Conservation (phyloP, 257 asterid species). For the Solanum bulbocastanum region DNA sequence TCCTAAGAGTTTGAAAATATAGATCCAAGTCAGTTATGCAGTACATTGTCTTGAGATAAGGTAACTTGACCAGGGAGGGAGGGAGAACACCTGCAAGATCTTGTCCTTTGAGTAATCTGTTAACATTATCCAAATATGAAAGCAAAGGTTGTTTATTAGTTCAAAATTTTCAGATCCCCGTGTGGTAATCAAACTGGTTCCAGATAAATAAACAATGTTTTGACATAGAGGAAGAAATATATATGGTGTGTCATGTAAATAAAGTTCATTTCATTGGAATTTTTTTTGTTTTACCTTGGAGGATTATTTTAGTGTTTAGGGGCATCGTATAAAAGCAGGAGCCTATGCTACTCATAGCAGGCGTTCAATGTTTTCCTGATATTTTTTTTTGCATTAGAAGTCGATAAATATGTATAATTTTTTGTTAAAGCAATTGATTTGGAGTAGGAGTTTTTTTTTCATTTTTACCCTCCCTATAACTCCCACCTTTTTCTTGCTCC, state of each 20-base stretch:
- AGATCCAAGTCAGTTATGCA: not conserved
- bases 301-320: not conserved
- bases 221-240: not conserved
- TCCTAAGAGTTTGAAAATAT: not conserved
- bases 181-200: not conserved
- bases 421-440: not conserved
- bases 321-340: not conserved
- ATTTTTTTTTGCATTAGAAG: not conserved
- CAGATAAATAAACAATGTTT: not conserved
- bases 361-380: not conserved
- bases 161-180: not conserved
- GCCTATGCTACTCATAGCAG: not conserved
- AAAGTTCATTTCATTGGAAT: not conserved
- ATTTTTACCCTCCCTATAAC: not conserved
- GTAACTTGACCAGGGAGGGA: slow-evolving; percentile 35
- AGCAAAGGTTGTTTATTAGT: not conserved
- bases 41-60: slow-evolving; percentile 46
- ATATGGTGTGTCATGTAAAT: not conserved
- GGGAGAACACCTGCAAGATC: slow-evolving; percentile 49
- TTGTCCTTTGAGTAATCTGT: slow-evolving; percentile 43
- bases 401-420: not conserved
- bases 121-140: not conserved
- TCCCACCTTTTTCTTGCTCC: too few relatives aligned
- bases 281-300: not conserved
- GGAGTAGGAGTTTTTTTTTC: too few relatives aligned